Evolutionary conservation across 106 monocot species (phyloP).

Genomic region (Alisma plantagoaquatica): DNA sequence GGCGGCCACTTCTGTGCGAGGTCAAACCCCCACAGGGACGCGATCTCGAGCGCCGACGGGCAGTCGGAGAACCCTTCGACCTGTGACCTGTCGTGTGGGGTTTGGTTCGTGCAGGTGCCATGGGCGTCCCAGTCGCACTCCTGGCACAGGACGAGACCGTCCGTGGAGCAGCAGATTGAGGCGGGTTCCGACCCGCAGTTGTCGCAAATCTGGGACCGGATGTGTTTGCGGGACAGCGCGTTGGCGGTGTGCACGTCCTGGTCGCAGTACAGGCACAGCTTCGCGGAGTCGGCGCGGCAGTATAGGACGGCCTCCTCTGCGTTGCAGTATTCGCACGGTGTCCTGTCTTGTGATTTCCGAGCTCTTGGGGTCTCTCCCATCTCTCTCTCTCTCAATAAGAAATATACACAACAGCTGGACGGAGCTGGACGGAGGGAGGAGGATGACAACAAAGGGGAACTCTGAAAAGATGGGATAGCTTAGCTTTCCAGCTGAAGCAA

Average conservation of each 20-base stretch:
- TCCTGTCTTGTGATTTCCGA: slow-evolving; percentile 1
- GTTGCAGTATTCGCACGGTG: slow-evolving; percentile 56
- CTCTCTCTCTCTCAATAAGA: too few species aligned
- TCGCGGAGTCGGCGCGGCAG: slow-evolving; percentile 68
- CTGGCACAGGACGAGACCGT: slow-evolving; percentile 43
- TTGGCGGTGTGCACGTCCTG: slow-evolving; percentile 64
- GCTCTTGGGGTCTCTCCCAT: too few species aligned
- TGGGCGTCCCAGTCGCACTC: slow-evolving; percentile 38
- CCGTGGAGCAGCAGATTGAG: slow-evolving; percentile 17
- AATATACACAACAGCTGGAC: too few species aligned
- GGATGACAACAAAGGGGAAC: too few species aligned
- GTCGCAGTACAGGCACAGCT: slow-evolving; percentile 73
- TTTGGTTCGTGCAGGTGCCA: not conserved
- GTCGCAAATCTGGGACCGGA: slow-evolving; percentile 57
- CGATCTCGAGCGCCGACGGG: slow-evolving; percentile 50
- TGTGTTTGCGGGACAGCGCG: slow-evolving; percentile 60
- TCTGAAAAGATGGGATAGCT: too few species aligned
- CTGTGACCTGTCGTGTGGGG: slow-evolving; percentile 6
- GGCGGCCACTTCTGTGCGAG: slow-evolving; percentile 2
- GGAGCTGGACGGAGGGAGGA: too few species aligned
- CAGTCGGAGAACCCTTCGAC: slow-evolving; percentile 60
- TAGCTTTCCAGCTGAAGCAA: too few species aligned
- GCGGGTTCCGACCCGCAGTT: slow-evolving; percentile 41
- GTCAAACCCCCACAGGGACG: slow-evolving; percentile 42
- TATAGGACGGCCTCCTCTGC: slow-evolving; percentile 39